Base-by-base conservation (phyloP, 2,329 filamentous ascomycete species). In the Aspergillus floridensis region DNA sequence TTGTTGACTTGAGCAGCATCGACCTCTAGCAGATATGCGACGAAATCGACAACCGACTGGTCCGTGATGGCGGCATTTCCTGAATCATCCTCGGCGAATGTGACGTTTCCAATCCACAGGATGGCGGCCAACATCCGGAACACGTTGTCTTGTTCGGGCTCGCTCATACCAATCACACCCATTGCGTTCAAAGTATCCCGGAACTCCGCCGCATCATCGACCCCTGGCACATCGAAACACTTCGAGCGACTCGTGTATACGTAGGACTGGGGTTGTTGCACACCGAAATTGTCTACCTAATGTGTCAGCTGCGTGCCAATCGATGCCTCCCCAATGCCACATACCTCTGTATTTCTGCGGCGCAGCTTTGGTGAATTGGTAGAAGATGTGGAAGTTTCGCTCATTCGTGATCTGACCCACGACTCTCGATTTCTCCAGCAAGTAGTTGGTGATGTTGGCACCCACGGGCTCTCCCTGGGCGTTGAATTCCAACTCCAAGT, bases 351-450 rank as follows among this genome's bases (percentile, higher is more conserved):
- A 96, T 60, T 89, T 86, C 66, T 89, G 84, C n/a, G 92, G 90
- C 10, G 93, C 93, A 4, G 91, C 92, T 79, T 98, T 99, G 50
- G 95, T 91, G 76, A 98, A 97, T 76, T 99, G 95, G 79, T 99
- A 99, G 76, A 99, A 99, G 70, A 99, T 98, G 79, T 99, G 95
- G 77, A 99, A 99, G 79, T 96, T 98, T 68, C 95, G 87, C 83
- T 99, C 95, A 75, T 97, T 96, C 59, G 81, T 83, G 68, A 98
- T 98, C 80, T 98, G 95, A 16, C 93, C 92, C 10, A 96, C 92
- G 19, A 99, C 95, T 79, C 95, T 86, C 51, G 91, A 88, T 82
- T 98, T 98, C 76, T 99, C 95, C 56, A 99, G 83, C 24, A 99
- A 83, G 72, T 99, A 99, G 76, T 99, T 99, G 72, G 93, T 97